phyloP scores from a whole-genome alignment of 1,139 yeast genomes.

The Magnusiomyces fungicola region DNA sequence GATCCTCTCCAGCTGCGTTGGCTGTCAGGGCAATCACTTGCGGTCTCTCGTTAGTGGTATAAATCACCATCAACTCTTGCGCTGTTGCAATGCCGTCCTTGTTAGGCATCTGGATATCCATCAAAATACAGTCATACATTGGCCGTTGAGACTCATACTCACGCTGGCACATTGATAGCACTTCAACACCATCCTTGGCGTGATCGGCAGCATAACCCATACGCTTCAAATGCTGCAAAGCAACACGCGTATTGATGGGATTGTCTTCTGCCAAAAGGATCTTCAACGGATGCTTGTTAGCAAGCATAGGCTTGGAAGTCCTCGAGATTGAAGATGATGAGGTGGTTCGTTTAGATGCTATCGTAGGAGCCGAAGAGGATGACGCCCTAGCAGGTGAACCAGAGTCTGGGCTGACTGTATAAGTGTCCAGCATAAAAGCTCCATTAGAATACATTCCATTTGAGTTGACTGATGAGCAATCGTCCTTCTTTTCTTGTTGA shows the following conservation, averaged over 20 bases:
- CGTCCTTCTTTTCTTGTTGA: no score
- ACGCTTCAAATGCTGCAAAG: conserved; percentile 44
- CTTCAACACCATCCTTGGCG: conserved; percentile 51
- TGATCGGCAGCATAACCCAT: conserved; percentile 50
- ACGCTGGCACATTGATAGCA: conserved; percentile 37
- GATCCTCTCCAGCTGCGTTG: conserved; percentile 51
- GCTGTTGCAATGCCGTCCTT: conserved; percentile 48
- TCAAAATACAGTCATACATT: conserved; percentile 43
- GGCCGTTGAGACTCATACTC: conserved; percentile 27
- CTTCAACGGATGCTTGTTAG: conserved; percentile 37
- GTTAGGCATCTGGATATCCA: conserved; percentile 53
- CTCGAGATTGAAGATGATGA: no score
- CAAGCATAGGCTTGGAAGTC: conserved; percentile 22
- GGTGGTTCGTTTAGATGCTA: no score
- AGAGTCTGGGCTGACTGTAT: no score
- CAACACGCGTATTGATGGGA: conserved; percentile 44
- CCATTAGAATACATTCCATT: no score
- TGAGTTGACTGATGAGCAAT: no score
- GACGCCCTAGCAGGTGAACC: no score
- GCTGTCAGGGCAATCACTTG: conserved; percentile 49
- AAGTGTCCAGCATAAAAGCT: no score
- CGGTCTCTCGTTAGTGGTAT: conserved; percentile 32
- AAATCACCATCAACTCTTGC: conserved; percentile 29
- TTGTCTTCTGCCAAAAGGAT: conserved; percentile 51
- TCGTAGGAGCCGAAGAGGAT: no score